Evolutionary conservation across 2,329 filamentous ascomycete species (phyloP), one percentile per base, ranked within the genome.

Genomic region (Colletotrichum sp.): DNA sequence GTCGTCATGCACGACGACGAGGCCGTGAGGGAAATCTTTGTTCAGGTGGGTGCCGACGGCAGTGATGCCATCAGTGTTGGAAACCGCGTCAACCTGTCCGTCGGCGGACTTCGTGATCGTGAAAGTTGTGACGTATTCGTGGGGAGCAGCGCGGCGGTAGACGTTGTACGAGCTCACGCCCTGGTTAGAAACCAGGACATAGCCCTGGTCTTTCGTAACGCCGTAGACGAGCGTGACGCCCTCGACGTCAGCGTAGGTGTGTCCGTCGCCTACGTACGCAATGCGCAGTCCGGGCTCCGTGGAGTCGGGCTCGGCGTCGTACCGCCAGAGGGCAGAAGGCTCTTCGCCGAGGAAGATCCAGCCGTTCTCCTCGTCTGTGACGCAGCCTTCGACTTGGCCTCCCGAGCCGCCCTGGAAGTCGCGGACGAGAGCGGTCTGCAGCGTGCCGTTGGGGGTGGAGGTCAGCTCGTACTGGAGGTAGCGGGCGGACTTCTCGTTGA

Each of bases 331-430:
- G 0, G 87, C 89, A 8, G 84, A 86, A 0, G 87, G 87, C 66
- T 91, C 89, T 78, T 90, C 89, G 39, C 89, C 88, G 6, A 90
- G 82, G 76, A 90, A 86, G 5, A 91, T 77, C 80, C 85, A 88
- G 7, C 87, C 87, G 71, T 89, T 88, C 16, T 85, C 85, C 27
- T 90, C 88, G 70, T 91, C 89, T 0, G 85, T 80, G 0, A 90
- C 89, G 66, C 89, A 91, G 6, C 89, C 89, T 79, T 91, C 89
- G 1, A 89, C 88, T 76, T 91, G 88, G 4, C 88, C 87, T 4
- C 89, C 88, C 4, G 86, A 86, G 5, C 89, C 89, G 1, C 85
- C 88, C 3, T 83, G 85, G 66, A 91, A 91, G 48, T 86, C 85
- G n/a, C 89, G 85, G 3, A 90, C 87, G 2, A 91, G 85, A 0